Evolutionary conservation across 176 grass and related monocot genomes (phyloP).

Genomic region (Rhynchospora tenuis): DNA sequence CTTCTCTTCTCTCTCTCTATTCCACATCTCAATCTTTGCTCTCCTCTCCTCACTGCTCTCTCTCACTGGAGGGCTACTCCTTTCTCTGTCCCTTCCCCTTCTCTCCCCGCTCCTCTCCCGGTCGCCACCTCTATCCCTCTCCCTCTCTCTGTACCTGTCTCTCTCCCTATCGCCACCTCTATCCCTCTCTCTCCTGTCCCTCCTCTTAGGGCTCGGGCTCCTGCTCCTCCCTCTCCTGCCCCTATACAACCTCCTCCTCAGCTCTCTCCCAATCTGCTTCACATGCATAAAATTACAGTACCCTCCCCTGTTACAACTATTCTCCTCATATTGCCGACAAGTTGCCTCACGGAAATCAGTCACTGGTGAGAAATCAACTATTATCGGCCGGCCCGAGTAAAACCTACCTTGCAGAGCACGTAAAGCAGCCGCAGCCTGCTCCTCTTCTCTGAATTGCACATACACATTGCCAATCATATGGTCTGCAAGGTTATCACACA

Average conservation of each 20-base stretch:
- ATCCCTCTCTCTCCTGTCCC: not conserved
- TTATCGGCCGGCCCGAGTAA: slow-evolving; percentile 86
- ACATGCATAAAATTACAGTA: slow-evolving; percentile 99
- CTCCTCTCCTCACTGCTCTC: slow-evolving; percentile 82
- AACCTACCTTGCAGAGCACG: slow-evolving; percentile 44
- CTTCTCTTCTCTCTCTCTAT: slow-evolving; percentile 50
- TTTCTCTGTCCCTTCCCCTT: slow-evolving; percentile 42
- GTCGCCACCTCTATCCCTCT: slow-evolving; percentile 4
- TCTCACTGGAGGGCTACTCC: slow-evolving; percentile 42
- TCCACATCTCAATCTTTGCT: slow-evolving; percentile 83
- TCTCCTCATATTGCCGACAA: slow-evolving; percentile 81
- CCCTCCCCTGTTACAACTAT: slow-evolving; percentile 83
- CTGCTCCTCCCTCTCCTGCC: slow-evolving; percentile 44
- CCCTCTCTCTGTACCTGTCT: slow-evolving; percentile 39
- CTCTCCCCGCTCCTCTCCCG: too few relatives aligned
- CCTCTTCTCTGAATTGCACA: slow-evolving; percentile 82
- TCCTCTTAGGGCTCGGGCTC: slow-evolving; percentile 41
- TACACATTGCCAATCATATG: slow-evolving; percentile 98
- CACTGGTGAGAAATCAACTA: slow-evolving; percentile 89
- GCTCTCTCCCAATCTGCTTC: slow-evolving; percentile 58
- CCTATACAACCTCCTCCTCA: slow-evolving; percentile 66
- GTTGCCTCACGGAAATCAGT: slow-evolving; percentile 96
- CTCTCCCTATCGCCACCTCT: slow-evolving; percentile 16
- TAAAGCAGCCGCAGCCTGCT: slow-evolving; percentile 60
- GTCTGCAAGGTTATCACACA: slow-evolving; percentile 91